Conservation (phyloP, 106 monocot genomes). For the Acanthochlamys bracteata region DNA sequence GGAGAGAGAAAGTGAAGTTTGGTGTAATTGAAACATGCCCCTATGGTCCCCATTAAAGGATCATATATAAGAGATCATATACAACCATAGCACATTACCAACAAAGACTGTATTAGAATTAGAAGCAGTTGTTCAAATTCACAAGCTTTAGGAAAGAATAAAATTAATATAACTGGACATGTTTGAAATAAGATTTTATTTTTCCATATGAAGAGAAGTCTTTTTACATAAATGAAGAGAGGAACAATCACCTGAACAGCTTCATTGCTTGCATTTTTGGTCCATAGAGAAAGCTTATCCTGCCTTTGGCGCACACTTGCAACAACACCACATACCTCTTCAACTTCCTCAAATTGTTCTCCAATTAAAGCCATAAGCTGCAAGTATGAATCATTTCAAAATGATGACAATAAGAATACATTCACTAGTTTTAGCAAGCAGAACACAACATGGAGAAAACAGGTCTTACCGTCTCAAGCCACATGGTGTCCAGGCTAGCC, state of each 20-base stretch:
- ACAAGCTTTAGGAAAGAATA: too few relatives aligned
- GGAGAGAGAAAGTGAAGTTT: too few relatives aligned
- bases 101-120: too few relatives aligned
- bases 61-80: too few relatives aligned
- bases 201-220: not conserved
- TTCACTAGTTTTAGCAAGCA: not conserved
- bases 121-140: too few relatives aligned
- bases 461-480: slow-evolving; percentile 85
- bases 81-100: too few relatives aligned
- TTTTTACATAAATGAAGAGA: not conserved
- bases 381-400: slow-evolving; percentile 4
- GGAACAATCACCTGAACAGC: slow-evolving; percentile 73
- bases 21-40: too few relatives aligned
- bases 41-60: too few relatives aligned
- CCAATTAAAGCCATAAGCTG: slow-evolving; percentile 98
- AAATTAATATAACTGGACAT: not conserved
- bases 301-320: slow-evolving; percentile 83
- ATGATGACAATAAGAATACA: too few relatives aligned
- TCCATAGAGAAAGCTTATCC: slow-evolving; percentile 94
- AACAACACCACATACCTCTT: slow-evolving; percentile 95
- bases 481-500: slow-evolving; percentile 73
- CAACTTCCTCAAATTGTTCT: slow-evolving; percentile 92
- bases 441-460: not conserved
- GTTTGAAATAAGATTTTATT: not conserved
- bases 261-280: slow-evolving; percentile 89